Base-by-base conservation (phyloP, 768 basidiomycete species). In the Royoungia palumana region DNA sequence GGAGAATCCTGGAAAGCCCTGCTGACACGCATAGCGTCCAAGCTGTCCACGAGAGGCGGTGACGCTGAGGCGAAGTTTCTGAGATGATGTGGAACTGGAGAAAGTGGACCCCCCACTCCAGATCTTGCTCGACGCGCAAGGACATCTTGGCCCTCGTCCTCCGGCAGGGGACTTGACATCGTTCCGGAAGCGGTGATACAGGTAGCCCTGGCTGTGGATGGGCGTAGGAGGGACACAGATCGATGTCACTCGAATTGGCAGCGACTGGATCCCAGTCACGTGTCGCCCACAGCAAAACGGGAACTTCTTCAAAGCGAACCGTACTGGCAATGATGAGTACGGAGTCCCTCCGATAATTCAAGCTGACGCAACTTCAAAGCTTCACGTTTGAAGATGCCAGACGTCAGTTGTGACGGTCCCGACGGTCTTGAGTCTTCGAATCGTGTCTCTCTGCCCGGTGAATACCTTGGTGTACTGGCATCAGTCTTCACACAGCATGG, bases 41-140 rank as follows among this genome's bases (percentile, higher is more conserved):
- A 37, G 35, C 35, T 35, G 22, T 48, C 34, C 5, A 30, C 19
- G 14, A 39, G 27, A 16, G 47, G 19, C 30, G 45, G 27, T 12
- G 62, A 46, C 5, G 49, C 44, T 12, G 41, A 10, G 20, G 16
- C 36, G 41, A 50, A 47, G 32, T 51, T 54, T 41, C 51, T 41
- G 25, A 45, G 45, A 24, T 40, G 49, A 24, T 41, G 47, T 13
- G 58, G 48, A 24, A 34, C 47, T 16, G 30, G 30, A 2, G 58
- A 61, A 43, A 42, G 49, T 2, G 57, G 35, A 25, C 50, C 50
- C 20, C 40, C 24, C 24, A 20, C 35, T 24, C 28, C 37, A 24
- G 43, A 24, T 24, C 24, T 25, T 35, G n/a, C 28, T 39, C 32
- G 37, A 24, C 34, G 34, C 21, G 17, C 46, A 5, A 17, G 10